A percentile compares a stretch with the other conserved stretches of the same genome.
phyloP scores from a whole-genome alignment of 805 yeast species.

The Myxozyma udenii region DNA sequence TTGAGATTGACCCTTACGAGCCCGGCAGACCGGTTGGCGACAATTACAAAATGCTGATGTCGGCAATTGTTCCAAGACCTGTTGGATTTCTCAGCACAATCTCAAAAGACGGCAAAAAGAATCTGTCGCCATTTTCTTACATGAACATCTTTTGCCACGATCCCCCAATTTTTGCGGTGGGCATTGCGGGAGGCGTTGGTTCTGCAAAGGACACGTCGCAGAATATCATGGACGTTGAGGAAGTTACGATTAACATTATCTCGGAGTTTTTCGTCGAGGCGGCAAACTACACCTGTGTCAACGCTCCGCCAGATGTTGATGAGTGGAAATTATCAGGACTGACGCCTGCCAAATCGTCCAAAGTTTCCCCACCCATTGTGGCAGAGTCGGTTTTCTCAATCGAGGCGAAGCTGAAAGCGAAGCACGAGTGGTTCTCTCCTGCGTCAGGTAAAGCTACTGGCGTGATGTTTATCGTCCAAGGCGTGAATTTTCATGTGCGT shows the following conservation, averaged over 20 bases:
- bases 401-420: slow-evolving; percentile 49
- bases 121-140: slow-evolving; percentile 62
- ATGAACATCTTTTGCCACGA: slow-evolving; percentile 49
- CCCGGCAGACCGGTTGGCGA: slow-evolving; percentile 43
- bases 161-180: slow-evolving; percentile 58
- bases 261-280: slow-evolving; percentile 66
- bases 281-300: slow-evolving; percentile 50
- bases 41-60: slow-evolving; percentile 52
- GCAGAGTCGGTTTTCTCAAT: slow-evolving; percentile 60
- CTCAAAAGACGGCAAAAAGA: slow-evolving; percentile 43
- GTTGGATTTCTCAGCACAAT: slow-evolving; percentile 56
- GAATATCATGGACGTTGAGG: slow-evolving; percentile 52
- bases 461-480: slow-evolving; percentile 50
- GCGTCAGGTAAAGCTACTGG: slow-evolving; percentile 39
- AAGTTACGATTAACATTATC: slow-evolving; percentile 55
- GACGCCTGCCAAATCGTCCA: slow-evolving; percentile 45
- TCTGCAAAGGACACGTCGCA: slow-evolving; percentile 48
- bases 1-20: slow-evolving; percentile 50
- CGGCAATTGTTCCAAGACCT: slow-evolving; percentile 59
- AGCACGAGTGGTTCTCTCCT: slow-evolving; percentile 44
- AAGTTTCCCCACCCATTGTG: slow-evolving; percentile 55
- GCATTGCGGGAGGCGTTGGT: slow-evolving; percentile 41
- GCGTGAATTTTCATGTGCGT: slow-evolving; percentile 54
- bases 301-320: slow-evolving; percentile 49
- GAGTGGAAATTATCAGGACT: slow-evolving; percentile 57